Evolutionary conservation across 257 asterid species (phyloP), one percentile per base, ranked within the genome.

Genomic region (Nicotiana noctiflora): DNA sequence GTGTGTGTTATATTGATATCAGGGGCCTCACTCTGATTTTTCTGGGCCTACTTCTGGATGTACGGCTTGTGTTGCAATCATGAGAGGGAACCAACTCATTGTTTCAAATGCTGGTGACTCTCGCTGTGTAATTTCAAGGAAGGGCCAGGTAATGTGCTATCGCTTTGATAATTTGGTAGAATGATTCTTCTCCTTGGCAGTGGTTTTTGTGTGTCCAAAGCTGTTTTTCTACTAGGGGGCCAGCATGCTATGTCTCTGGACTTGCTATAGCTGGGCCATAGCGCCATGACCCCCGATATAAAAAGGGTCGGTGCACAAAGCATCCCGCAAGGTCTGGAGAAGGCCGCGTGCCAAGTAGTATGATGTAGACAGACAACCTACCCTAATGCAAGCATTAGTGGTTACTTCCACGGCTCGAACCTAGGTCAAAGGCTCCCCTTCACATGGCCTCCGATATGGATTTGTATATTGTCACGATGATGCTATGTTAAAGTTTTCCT

Each of bases 71-170:
- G 99, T 93, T 80, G 97, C 97, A 31, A 79, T 95, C 65, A 76
- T 93, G 67, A 89, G 97, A 89, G 95, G 82, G 49, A 90, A 89
- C 84, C 94, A 91, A 87, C 97, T 93, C 62, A 76, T 93, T 57
- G 97, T 95, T 80, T 98, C 98, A 76, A 95, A 95, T 91, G 97
- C 98, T 56, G 99, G 99, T 44, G 99, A 95, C 85, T 95, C 99
- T 61, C 99, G 99, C 79, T 93, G 99, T 84, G 97, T 95, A 62
- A 92, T 95, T 82, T 95, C 99, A 82, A 88, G 99, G 84, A 93
- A 93, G 86, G 99, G 99, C 80, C 96, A 93, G 99, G 99, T 95
- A 87, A 7, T 63, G 29, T 46, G 51, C 61, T 62, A 76, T 25
- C 32, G 25, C 55, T 53, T 56, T n/a, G 31, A 46, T 18, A 63